A percentile compares a stretch with the other conserved stretches of the same genome.
Conservation (phyloP, 306 rosid species). For the Prunus campanulata region DNA sequence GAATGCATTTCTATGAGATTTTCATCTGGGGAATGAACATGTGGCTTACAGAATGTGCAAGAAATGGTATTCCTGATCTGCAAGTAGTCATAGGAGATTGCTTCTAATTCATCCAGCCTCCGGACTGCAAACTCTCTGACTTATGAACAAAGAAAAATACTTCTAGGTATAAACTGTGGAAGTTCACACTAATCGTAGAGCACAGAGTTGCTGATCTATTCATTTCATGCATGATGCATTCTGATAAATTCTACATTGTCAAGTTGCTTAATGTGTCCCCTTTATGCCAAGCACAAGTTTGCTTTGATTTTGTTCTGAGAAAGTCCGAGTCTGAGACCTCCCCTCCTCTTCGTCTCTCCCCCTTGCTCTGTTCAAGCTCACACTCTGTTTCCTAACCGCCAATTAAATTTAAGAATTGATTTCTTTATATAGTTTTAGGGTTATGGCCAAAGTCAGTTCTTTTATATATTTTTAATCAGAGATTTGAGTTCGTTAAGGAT, state of each 20-base stretch:
- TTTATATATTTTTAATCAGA: too few relatives aligned
- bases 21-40: neutral
- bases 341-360: too few relatives aligned
- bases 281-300: neutral
- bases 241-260: neutral
- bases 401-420: too few relatives aligned
- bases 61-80: neutral
- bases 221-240: neutral
- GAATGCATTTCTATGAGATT: neutral
- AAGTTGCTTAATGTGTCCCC: neutral
- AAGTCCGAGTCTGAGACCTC: too few relatives aligned
- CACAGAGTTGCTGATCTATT: neutral
- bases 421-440: too few relatives aligned
- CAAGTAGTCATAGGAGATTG: neutral
- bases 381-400: too few relatives aligned
- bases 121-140: neutral
- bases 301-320: neutral
- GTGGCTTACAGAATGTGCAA: slow-evolving; percentile 6
- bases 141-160: neutral
- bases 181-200: neutral
- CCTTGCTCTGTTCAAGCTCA: too few relatives aligned
- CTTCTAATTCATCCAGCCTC: neutral
- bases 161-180: neutral
- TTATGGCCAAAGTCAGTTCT: too few relatives aligned
- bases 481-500: too few relatives aligned